phyloP scores from a whole-genome alignment of 805 yeast genomes.

The Pichia rugopelliculosa region DNA sequence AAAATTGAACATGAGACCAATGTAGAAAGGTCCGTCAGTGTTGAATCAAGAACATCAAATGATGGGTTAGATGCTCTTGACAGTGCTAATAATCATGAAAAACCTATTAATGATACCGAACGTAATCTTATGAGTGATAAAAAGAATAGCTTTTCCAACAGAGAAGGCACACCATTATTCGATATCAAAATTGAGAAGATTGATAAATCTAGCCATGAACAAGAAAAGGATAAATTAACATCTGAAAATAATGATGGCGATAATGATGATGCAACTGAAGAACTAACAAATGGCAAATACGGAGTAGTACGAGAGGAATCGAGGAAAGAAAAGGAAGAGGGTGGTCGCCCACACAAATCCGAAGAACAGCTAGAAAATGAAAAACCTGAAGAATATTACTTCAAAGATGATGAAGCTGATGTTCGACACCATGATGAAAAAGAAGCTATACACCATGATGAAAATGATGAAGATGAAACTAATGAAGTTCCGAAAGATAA shows the following conservation, averaged over 20 bases:
- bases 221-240: not conserved
- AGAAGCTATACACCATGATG: no score
- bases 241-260: not conserved
- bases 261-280: not conserved
- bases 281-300: not conserved
- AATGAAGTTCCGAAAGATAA: no score
- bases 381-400: no score
- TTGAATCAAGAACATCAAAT: not conserved
- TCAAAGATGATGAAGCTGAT: no score
- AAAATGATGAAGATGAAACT: not conserved
- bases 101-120: not conserved
- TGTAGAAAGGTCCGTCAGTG: not conserved
- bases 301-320: no score
- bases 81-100: not conserved
- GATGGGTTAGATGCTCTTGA: not conserved
- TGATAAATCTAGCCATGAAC: not conserved
- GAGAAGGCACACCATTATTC: not conserved
- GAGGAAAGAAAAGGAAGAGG: not conserved
- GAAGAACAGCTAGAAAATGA: no score
- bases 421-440: no score
- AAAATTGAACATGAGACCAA: not conserved
- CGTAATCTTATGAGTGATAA: not conserved
- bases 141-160: not conserved
- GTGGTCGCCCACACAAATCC: no score
- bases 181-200: not conserved